A percentile compares a stretch with the other conserved stretches of the same genome.
phyloP scores from a whole-genome alignment of 1,139 yeast genomes.

The Hansenula sp. region DNA sequence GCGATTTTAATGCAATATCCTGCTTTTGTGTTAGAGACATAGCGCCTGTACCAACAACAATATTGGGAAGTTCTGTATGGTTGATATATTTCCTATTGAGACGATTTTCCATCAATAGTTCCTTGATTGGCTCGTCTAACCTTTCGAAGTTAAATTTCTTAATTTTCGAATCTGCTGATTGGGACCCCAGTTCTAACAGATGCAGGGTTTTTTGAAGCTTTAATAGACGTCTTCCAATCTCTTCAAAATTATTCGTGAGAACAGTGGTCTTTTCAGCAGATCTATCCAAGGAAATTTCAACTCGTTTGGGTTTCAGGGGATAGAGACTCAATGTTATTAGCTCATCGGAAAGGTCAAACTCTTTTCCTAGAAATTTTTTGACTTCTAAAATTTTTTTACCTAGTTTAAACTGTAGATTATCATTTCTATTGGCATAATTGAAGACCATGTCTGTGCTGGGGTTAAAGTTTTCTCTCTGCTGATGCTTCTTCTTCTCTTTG shows the following conservation, averaged over 20 bases:
- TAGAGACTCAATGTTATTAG: too few relatives aligned
- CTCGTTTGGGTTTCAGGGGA: background rate
- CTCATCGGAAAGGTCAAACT: too few relatives aligned
- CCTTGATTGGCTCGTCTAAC: background rate
- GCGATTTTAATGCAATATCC: slow-evolving; percentile 6
- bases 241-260: slow-evolving; percentile 14
- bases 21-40: background rate
- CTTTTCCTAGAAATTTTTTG: too few relatives aligned
- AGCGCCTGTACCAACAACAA: background rate
- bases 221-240: background rate
- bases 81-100: background rate
- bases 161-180: background rate
- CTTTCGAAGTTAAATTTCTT: background rate
- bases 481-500: too few relatives aligned
- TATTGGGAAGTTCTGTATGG: background rate
- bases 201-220: background rate
- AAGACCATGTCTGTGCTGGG: background rate
- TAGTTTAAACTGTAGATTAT: too few relatives aligned
- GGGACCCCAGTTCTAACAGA: background rate
- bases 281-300: background rate
- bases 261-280: slow-evolving; percentile 11
- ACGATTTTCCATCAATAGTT: background rate
- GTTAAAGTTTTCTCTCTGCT: too few relatives aligned
- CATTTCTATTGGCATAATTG: too few relatives aligned
- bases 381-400: too few relatives aligned